phyloP scores from a whole-genome alignment of 805 yeast species.

The Torulaspora indica region DNA sequence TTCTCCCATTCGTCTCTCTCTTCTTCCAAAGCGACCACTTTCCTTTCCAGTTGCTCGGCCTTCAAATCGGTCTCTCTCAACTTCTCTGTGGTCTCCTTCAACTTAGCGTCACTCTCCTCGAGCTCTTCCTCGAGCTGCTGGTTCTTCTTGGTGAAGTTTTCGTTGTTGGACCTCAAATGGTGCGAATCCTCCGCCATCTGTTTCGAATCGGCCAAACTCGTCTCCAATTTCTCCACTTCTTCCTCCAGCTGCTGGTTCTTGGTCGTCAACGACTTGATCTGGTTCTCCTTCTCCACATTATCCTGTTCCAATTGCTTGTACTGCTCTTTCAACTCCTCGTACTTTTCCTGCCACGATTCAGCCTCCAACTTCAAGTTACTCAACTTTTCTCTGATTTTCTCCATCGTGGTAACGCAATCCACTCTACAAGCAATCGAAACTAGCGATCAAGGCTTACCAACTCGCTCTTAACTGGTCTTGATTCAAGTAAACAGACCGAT shows the following conservation, averaged over 20 bases:
- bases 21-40: slow-evolving; percentile 83
- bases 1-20: slow-evolving; percentile 90
- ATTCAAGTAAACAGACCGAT: neutral
- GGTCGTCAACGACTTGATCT: slow-evolving; percentile 86
- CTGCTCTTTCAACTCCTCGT: slow-evolving; percentile 76
- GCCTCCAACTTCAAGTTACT: slow-evolving; percentile 88
- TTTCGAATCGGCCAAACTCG: slow-evolving; percentile 42
- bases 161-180: slow-evolving; percentile 83
- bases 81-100: slow-evolving; percentile 90
- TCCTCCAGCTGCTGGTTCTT: slow-evolving; percentile 86
- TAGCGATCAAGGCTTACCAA: neutral
- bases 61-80: slow-evolving; percentile 92
- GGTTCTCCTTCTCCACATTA: slow-evolving; percentile 86
- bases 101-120: slow-evolving; percentile 83
- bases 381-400: slow-evolving; percentile 67
- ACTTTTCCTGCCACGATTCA: slow-evolving; percentile 95
- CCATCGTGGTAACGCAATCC: slow-evolving; percentile 38
- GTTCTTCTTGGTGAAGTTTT: slow-evolving; percentile 84
- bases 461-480: neutral
- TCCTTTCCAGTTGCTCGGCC: slow-evolving; percentile 93
- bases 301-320: slow-evolving; percentile 92
- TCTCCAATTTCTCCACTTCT: slow-evolving; percentile 57
- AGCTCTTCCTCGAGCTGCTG: slow-evolving; percentile 84
- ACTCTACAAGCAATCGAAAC: neutral
- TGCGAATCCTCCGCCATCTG: slow-evolving; percentile 88